phyloP scores from a whole-genome alignment of 345 rosid species.

The Eucalyptus pauciflora region DNA sequence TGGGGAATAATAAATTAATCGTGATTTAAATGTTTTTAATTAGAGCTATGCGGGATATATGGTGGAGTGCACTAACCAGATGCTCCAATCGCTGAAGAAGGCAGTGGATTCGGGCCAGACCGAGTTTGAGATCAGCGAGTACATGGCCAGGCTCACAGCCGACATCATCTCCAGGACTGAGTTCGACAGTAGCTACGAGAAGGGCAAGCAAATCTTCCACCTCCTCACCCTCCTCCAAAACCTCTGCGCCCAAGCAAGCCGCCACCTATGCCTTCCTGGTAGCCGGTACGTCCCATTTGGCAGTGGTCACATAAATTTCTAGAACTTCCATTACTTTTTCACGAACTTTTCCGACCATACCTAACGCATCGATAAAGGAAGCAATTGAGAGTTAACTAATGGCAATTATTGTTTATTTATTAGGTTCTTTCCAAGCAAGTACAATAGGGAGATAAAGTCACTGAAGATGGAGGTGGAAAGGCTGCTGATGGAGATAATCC shows the following conservation, averaged over 20 bases:
- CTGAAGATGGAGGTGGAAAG: conserved; percentile 72
- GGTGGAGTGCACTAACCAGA: conserved; percentile 71
- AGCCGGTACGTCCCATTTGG: conserved; percentile 44
- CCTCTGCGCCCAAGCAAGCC: conserved; percentile 70
- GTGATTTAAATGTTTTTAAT: neutral
- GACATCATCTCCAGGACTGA: conserved; percentile 87
- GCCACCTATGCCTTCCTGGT: conserved; percentile 84
- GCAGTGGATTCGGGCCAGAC: conserved; percentile 30
- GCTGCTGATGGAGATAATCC: conserved; percentile 74
- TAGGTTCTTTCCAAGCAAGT: conserved; percentile 85
- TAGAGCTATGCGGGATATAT: conserved; percentile 73
- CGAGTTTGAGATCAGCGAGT: conserved; percentile 82
- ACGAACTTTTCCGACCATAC: neutral
- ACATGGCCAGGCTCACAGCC: conserved; percentile 65
- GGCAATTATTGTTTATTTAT: neutral
- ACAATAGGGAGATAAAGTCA: conserved; percentile 79
- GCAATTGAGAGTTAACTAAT: neutral
- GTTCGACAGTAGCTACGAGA: conserved; percentile 64
- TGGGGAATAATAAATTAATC: neutral
- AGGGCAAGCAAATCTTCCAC: conserved; percentile 72
- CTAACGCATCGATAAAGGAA: neutral
- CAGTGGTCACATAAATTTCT: neutral
- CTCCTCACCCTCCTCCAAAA: conserved; percentile 50
- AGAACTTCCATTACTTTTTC: neutral
- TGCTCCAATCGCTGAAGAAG: conserved; percentile 41